These are phyloP conservation scores for Aspergillus carbonarius DNA, from an alignment of 2,329 filamentous ascomycete genomes.

Conservation along the genomic window DNA sequence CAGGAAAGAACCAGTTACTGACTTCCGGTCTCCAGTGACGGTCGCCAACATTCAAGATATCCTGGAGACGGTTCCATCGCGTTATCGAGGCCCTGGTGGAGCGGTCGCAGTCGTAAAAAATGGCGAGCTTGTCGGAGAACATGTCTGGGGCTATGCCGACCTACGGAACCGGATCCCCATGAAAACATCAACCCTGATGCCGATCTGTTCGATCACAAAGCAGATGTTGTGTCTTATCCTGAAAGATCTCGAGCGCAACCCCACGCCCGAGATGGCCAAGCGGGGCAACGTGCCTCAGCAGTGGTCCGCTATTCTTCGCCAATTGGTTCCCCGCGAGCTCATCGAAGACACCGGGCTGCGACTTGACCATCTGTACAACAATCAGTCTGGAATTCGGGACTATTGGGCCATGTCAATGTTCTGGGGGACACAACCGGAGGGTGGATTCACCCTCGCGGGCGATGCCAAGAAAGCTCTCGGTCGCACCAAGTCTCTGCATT, in stretches of 20 bases:
- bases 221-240: constrained; percentile 45
- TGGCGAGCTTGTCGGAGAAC: constrained; percentile 41
- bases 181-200: constrained; percentile 37
- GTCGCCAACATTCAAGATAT: constrained; percentile 11
- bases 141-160: constrained; percentile 47
- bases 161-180: constrained; percentile 40
- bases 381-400: constrained; percentile 47
- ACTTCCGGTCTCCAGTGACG: neutral
- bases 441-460: constrained; percentile 37
- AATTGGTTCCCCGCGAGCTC: constrained; percentile 20
- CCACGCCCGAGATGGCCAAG: constrained; percentile 28
- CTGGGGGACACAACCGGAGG: constrained; percentile 45
- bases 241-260: constrained; percentile 36
- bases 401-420: constrained; percentile 48
- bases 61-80: constrained; percentile 20
- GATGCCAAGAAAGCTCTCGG: constrained; percentile 31
- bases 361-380: constrained; percentile 41
- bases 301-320: constrained; percentile 28
- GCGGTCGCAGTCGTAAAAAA: constrained; percentile 44
- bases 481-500: constrained; percentile 41
- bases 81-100: constrained; percentile 43
- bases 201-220: constrained; percentile 51
- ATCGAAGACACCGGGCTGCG: constrained; percentile 31
- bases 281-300: constrained; percentile 33
- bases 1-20: neutral